phyloP scores from a whole-genome alignment of 148 eudicot species.

The Amaranthus hypochondriacus region DNA sequence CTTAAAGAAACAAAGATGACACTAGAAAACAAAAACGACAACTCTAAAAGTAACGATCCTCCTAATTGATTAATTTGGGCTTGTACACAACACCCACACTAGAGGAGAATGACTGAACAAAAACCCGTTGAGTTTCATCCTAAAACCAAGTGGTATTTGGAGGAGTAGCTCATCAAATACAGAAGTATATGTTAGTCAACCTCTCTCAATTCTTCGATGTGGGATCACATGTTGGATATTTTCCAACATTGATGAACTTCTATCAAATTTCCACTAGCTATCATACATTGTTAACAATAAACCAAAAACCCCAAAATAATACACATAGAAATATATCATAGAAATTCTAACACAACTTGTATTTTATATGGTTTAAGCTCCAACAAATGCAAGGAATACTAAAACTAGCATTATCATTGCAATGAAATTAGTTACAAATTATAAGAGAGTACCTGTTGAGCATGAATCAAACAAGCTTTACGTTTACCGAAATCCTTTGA shows the following conservation, averaged over 20 bases:
- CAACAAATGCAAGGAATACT: background rate
- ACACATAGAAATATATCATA: background rate
- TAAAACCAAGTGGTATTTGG: too few relatives aligned
- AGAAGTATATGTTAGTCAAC: too few relatives aligned
- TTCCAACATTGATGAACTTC: background rate
- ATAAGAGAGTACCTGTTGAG: slow-evolving; percentile 46
- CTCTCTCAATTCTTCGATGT: too few relatives aligned
- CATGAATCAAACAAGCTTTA: slow-evolving; percentile 32
- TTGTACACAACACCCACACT: too few relatives aligned
- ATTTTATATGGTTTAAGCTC: background rate
- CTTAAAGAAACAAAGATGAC: slow-evolving; percentile 1
- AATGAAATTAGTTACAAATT: background rate
- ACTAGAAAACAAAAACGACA: background rate
- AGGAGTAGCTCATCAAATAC: too few relatives aligned
- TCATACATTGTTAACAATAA: background rate
- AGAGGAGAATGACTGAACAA: too few relatives aligned
- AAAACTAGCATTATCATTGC: slow-evolving; percentile 1
- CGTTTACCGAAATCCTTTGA: slow-evolving; percentile 23
- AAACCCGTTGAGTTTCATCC: too few relatives aligned
- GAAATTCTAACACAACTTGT: background rate
- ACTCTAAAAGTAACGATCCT: too few relatives aligned
- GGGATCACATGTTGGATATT: too few relatives aligned
- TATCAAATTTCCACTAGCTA: background rate
- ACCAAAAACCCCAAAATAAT: background rate
- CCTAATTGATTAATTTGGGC: too few relatives aligned